A percentile compares a stretch with the other conserved stretches of the same genome.
Conservation (phyloP, 306 rosid genomes). For the Malus fusca region DNA sequence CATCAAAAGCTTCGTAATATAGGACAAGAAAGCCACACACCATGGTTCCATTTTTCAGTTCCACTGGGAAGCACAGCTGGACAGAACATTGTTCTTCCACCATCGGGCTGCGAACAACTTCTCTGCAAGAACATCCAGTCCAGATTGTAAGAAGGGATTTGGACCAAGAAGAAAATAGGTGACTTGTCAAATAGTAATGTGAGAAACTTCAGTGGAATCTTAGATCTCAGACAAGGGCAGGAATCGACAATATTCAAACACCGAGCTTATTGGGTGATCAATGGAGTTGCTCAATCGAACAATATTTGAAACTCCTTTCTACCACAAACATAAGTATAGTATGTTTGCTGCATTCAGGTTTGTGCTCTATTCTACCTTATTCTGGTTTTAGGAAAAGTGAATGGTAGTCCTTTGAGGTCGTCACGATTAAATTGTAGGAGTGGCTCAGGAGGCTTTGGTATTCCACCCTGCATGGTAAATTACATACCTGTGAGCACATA, state of each 20-base stretch:
- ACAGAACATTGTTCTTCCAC: slow-evolving; percentile 96
- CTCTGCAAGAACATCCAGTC: slow-evolving; percentile 49
- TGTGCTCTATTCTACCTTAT: slow-evolving; percentile 45
- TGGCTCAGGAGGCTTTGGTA: slow-evolving; percentile 74
- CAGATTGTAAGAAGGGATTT: slow-evolving; percentile 20
- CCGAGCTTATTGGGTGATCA: not conserved
- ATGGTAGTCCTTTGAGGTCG: slow-evolving; percentile 79
- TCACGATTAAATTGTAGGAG: slow-evolving; percentile 68
- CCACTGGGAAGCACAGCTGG: slow-evolving; percentile 86
- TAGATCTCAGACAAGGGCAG: slow-evolving; percentile 5
- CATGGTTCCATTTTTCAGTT: slow-evolving; percentile 80
- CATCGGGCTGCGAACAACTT: slow-evolving; percentile 87
- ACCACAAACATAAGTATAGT: not conserved
- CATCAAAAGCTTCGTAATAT: slow-evolving; percentile 8
- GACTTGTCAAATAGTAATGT: not conserved
- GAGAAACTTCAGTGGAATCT: slow-evolving; percentile 8
- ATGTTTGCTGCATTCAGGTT: not conserved
- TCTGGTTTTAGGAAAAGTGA: slow-evolving; percentile 60
- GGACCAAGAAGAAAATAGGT: slow-evolving; percentile 9
- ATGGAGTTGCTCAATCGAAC: slow-evolving; percentile 14
- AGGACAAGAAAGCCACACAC: slow-evolving; percentile 28
- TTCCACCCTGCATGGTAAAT: slow-evolving; percentile 74
- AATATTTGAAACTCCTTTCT: not conserved
- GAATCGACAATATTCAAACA: not conserved
- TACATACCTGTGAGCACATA: slow-evolving; percentile 14